A percentile compares a stretch with the other conserved stretches of the same genome.
Evolutionary conservation across 257 asterid genomes (phyloP).

Genomic region (Nemophila menziesii): DNA sequence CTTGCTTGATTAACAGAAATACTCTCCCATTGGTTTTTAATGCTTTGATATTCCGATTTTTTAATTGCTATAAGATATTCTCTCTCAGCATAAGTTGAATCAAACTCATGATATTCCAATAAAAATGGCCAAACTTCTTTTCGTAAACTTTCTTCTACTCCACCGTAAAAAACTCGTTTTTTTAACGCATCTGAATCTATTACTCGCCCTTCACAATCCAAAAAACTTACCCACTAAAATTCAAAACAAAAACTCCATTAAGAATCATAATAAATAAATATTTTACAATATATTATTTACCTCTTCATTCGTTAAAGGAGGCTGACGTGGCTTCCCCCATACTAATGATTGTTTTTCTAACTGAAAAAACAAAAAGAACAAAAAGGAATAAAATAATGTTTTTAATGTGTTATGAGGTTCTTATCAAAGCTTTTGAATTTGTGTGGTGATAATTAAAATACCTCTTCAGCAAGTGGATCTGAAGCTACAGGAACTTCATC

Average conservation of each 20-base stretch:
- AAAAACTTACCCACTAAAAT: constrained; percentile 71
- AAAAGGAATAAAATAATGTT: not conserved
- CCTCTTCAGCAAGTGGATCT: constrained; percentile 54
- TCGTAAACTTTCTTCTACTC: constrained; percentile 66
- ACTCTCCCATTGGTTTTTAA: constrained; percentile 94
- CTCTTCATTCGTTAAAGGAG: constrained; percentile 74
- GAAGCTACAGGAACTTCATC: constrained; percentile 47
- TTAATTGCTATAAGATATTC: constrained; percentile 56
- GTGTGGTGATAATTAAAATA: constrained; percentile 14
- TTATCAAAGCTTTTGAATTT: not conserved
- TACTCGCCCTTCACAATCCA: constrained; percentile 89
- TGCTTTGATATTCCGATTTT: constrained; percentile 72
- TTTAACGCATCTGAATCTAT: constrained; percentile 52
- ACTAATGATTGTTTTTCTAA: constrained; percentile 62
- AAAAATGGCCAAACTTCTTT: constrained; percentile 88
- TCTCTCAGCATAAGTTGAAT: constrained; percentile 89
- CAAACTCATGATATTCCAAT: constrained; percentile 65
- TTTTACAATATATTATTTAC: constrained; percentile 18
- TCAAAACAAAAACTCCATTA: not conserved
- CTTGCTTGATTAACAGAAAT: constrained; percentile 73
- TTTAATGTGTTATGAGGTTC: not conserved
- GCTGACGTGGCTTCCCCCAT: constrained; percentile 99
- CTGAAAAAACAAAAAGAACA: constrained; percentile 32
- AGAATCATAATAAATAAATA: not conserved
- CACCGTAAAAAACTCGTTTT: constrained; percentile 86